Percentiles rank a stretch among this genome's conserved stretches.
Conservation (phyloP, 2,329 filamentous ascomycete genomes). For the Septoria linicola region DNA sequence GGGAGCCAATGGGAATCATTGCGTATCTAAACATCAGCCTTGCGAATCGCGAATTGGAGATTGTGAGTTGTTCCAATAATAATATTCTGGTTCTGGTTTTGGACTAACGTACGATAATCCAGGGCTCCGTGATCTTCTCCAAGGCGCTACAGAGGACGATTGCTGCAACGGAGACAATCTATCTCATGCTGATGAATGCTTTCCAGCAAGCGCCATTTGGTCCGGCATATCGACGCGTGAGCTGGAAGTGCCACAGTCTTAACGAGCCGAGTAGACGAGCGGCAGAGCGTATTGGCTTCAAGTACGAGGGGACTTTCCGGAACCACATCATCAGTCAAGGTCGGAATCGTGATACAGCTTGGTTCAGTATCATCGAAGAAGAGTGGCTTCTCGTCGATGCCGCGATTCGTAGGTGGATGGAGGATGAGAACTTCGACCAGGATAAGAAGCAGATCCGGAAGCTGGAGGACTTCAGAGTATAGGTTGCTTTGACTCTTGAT, state of each 20-base stretch:
- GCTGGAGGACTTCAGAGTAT: constrained; percentile 41
- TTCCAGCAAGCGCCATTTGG: constrained; percentile 44
- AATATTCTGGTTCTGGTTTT: not conserved
- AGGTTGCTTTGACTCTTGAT: not conserved
- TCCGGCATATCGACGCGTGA: constrained; percentile 53
- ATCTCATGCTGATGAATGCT: constrained; percentile 54
- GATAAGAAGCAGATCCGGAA: constrained; percentile 53
- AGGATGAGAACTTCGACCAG: constrained; percentile 55
- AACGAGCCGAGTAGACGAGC: constrained; percentile 57
- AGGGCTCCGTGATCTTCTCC: constrained; percentile 49
- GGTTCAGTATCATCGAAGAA: constrained; percentile 58
- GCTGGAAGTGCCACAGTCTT: constrained; percentile 63
- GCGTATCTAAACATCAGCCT: constrained; percentile 50
- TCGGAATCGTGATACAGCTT: constrained; percentile 58
- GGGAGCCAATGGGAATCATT: constrained; percentile 43
- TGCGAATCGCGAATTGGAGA: constrained; percentile 54
- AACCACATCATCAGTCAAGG: constrained; percentile 63
- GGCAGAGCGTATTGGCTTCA: constrained; percentile 59
- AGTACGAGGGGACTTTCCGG: constrained; percentile 59
- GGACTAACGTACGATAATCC: not conserved
- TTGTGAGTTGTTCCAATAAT: constrained; percentile 46
- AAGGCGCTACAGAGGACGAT: constrained; percentile 53
- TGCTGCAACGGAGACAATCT: constrained; percentile 59
- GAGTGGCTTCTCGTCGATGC: constrained; percentile 56
- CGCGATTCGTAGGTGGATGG: constrained; percentile 57